These are phyloP conservation scores for Clonostachys chloroleuca DNA, from an alignment of 2,329 filamentous ascomycete species.

Conservation along the genomic window DNA sequence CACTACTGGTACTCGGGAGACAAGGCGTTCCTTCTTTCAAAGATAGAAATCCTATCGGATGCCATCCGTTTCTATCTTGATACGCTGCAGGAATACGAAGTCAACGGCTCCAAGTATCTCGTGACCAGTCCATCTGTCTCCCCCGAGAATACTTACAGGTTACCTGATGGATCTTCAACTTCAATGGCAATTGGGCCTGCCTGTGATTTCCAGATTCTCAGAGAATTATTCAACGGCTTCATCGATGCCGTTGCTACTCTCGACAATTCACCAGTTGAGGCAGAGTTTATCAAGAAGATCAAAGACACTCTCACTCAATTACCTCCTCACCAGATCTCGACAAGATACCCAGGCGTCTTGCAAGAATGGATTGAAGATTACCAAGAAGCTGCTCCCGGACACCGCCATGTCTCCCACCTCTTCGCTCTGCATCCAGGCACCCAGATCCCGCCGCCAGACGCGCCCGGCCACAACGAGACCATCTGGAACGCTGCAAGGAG, in stretches of 20 bases:
- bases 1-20: conserved; percentile 1
- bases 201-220: conserved; percentile 7
- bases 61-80: conserved; percentile 1
- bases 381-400: conserved; percentile 35
- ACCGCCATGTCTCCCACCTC: conserved; percentile 45
- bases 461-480: conserved; percentile 1
- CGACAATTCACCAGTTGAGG: conserved; percentile 1
- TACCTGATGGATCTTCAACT: conserved; percentile 4
- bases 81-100: conserved; percentile 7
- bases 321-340: not conserved
- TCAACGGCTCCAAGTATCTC: conserved; percentile 20
- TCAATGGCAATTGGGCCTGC: conserved; percentile 3
- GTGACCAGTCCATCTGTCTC: conserved; percentile 17
- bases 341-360: not conserved
- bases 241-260: conserved; percentile 4
- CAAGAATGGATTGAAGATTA: conserved; percentile 33
- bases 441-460: conserved; percentile 8
- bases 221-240: conserved; percentile 5
- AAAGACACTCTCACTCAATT: not conserved
- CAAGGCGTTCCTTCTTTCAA: conserved; percentile 20
- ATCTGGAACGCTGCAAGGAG: not conserved
- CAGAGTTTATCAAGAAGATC: conserved; percentile 3
- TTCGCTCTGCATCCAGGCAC: conserved; percentile 41
- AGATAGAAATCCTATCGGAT: conserved; percentile 3
- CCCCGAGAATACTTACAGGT: conserved; percentile 14